Base-by-base conservation (phyloP, 75 land plant genomes). In the Cryptomeria japonica region DNA sequence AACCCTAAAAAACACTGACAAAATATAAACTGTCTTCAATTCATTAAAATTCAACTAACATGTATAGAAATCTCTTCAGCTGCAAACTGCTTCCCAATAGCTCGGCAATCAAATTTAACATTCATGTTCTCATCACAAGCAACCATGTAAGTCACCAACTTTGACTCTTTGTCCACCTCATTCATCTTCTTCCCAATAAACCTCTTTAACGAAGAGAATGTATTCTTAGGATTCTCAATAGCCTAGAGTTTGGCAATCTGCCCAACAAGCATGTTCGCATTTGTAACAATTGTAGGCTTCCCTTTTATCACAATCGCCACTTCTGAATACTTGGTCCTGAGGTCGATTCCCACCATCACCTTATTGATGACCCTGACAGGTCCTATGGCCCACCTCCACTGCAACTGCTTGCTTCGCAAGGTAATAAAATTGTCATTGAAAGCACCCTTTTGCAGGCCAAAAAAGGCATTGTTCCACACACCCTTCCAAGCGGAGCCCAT, bases 51-150 rank as follows among this genome's bases (percentile, higher is more conserved):
- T 28, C 6, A 10, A 73, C 77, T 42, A 7, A 90, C 91, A 90
- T 90, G 91, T 73, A 96, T 95, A 5, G 97, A 96, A 85, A 96
- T 96, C 86, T 96, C 96, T 75, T 96, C 96, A 5, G 96, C 95
- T 5, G 96, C 96, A 75, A 96, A 96, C 86, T 92, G 91, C 92
- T 96, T 96, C 18, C 96, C 97, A 47, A 93, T 94, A 12, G 96
- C 97, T 0, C 97, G 98, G 80, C 98, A 96, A 28, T 96, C 96
- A 55, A 96, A 90, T 94, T 95, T 95, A 38, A 95, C 97, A 79
- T 96, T 95, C 15, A 96, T 95, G 88, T 96, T 96, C 36, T 92
- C 94, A 80, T 95, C 97, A 32, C 93, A 89, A 8, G 95, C 91
- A 31, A 94, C 96, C 58, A 86, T 72, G 44, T 92, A 95, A 12